Evolutionary conservation across 2,329 filamentous ascomycete genomes (phyloP).

Genomic region (Ceratocystis diversiconidia): DNA sequence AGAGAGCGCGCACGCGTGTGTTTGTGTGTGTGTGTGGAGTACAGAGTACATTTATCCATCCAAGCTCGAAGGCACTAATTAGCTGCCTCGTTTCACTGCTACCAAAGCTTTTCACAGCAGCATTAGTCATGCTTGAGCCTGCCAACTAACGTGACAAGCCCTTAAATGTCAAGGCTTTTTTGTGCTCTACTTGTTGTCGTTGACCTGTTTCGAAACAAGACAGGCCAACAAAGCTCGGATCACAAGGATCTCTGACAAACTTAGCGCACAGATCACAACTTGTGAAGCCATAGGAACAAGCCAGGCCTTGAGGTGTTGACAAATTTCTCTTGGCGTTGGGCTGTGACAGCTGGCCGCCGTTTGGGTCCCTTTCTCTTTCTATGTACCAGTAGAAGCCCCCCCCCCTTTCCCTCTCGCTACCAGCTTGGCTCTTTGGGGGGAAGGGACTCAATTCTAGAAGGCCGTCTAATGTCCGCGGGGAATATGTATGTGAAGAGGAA

Average conservation of each 20-base stretch:
- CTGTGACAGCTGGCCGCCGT: not conserved
- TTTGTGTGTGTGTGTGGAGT: no score
- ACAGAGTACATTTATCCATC: no score
- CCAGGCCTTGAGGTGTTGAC: not conserved
- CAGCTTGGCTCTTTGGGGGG: not conserved
- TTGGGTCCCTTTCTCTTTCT: not conserved
- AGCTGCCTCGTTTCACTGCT: not conserved
- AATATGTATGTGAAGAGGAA: not conserved
- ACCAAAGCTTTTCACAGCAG: not conserved
- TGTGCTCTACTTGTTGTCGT: not conserved
- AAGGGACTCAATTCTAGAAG: not conserved
- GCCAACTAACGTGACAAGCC: not conserved
- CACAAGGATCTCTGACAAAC: not conserved
- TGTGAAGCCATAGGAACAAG: not conserved
- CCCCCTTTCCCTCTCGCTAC: not conserved
- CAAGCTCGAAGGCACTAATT: no score
- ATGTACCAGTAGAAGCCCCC: not conserved
- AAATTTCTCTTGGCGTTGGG: no score
- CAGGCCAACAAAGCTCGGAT: constrained; percentile 3
- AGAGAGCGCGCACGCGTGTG: no score
- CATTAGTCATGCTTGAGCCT: not conserved
- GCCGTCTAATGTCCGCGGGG: not conserved
- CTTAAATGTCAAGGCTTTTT: not conserved
- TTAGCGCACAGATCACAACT: not conserved
- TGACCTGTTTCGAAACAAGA: not conserved